Evolutionary conservation across 495 filamentous ascomycete genomes (phyloP), one percentile per base, ranked within the genome.

Genomic region (Parathielavia appendiculata): DNA sequence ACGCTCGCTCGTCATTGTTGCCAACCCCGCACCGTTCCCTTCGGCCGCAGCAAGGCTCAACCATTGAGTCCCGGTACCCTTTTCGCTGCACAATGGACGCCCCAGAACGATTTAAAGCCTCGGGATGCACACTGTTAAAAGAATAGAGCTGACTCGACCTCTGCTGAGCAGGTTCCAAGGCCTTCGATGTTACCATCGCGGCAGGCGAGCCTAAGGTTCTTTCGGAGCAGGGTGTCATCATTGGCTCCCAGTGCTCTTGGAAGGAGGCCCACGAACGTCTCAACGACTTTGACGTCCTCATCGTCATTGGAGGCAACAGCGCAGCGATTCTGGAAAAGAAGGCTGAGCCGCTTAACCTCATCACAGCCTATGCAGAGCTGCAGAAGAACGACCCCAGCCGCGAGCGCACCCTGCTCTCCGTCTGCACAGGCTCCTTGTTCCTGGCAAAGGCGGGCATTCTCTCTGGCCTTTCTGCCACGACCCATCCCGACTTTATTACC

Each of bases 351-450:
- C 71, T 87, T 51, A 67, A 73, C 50, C 72, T 87, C 61, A 85
- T 88, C 79, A 75, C 77, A 51, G 83, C 83, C 58, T 90, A 80
- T 64, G 77, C 83, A 56, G 83, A 86, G 64, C 70, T 89, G 51
- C 86, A 89, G 71, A 75, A 80, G 68, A 79, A 77, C 55, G 83
- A 88, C 63, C 85, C 86, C 1, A 76, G 71, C 65, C 83, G 82
- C 60, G 86, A 89, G 75, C 86, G 89, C 48, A 85, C 87, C 4
- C 66, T 92, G 57, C 73, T 91, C 61, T 87, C 86, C 57, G 74
- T 95, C 74, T 89, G 85, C 75, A 90, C 86, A 30, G 90, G 88
- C 16, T 80, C 82, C 35, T 76, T 91, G 30, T 75, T 92, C 62
- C 79, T 92, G 23, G 90, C 85, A 41, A 75, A 87, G 57, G 76